Percentiles rank a stretch among this genome's conserved stretches.
phyloP scores from a whole-genome alignment of 371 early-diverging fungal genomes.

The Haplosporangium sp. region DNA sequence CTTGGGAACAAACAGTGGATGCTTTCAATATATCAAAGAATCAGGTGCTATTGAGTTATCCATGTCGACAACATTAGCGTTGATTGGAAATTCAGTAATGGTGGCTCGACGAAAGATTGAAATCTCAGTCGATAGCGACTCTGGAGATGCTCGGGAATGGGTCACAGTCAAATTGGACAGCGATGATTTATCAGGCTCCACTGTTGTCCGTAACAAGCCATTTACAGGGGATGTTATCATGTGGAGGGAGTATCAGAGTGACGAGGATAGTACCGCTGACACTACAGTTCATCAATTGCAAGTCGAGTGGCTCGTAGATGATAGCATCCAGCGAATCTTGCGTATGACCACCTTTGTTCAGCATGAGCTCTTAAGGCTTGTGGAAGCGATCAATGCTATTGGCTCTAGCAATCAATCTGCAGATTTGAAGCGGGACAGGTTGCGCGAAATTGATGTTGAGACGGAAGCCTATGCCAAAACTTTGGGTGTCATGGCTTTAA shows the following conservation, averaged over 20 bases:
- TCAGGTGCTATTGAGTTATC: slow-evolving; percentile 37
- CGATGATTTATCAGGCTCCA: slow-evolving; percentile 30
- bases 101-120: slow-evolving; percentile 25
- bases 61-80: slow-evolving; percentile 39
- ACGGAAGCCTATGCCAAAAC: slow-evolving; percentile 29
- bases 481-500: slow-evolving; percentile 20
- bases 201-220: slow-evolving; percentile 24
- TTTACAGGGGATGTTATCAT: slow-evolving; percentile 12
- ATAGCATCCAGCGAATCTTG: slow-evolving; percentile 20
- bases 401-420: background rate
- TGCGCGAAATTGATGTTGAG: slow-evolving; percentile 25
- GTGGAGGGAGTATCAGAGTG: slow-evolving; percentile 32
- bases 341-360: slow-evolving; percentile 41
- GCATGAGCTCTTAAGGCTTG: slow-evolving; percentile 41
- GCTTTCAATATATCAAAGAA: slow-evolving; percentile 52
- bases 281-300: slow-evolving; percentile 15
- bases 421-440: slow-evolving; percentile 17
- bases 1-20: slow-evolving; percentile 31
- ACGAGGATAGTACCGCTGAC: background rate
- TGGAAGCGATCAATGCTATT: slow-evolving; percentile 33
- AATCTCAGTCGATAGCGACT: background rate
- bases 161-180: slow-evolving; percentile 30
- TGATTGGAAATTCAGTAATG: slow-evolving; percentile 40
- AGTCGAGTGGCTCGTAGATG: slow-evolving; percentile 32
- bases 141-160: slow-evolving; percentile 29